phyloP scores from a whole-genome alignment of 1,284 basidiomycete genomes.

The Microbotryomycetes sp. region DNA sequence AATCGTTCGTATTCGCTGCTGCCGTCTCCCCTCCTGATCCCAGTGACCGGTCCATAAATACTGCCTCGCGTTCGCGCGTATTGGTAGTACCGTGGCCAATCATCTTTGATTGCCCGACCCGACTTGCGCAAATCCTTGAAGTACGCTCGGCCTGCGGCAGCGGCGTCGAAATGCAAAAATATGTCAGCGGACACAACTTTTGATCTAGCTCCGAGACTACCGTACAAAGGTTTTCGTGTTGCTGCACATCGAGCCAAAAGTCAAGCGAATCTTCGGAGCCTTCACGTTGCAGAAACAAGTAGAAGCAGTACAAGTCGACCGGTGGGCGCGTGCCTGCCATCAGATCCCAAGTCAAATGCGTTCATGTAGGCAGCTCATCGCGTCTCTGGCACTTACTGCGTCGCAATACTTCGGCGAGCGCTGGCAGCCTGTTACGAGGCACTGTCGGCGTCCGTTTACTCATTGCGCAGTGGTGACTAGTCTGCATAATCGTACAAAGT shows the following conservation, averaged over 20 bases:
- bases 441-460: neutral
- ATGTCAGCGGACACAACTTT: too few species aligned
- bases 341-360: neutral
- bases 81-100: constrained; percentile 96
- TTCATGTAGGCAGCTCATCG: neutral
- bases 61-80: constrained; percentile 78
- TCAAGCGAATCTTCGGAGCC: constrained; percentile 91
- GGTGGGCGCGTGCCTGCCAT: constrained; percentile 65
- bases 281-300: constrained; percentile 83
- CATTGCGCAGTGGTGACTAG: too few species aligned
- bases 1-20: neutral
- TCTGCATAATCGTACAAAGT: too few species aligned
- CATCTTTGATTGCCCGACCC: constrained; percentile 80
- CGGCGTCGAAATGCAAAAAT: too few species aligned
- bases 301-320: constrained; percentile 97
- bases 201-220: too few species aligned
- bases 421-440: constrained; percentile 38
- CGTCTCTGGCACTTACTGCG: constrained; percentile 10
- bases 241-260: constrained; percentile 98
- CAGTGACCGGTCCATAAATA: constrained; percentile 83
- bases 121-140: constrained; percentile 97
- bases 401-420: constrained; percentile 41
- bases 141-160: constrained; percentile 63
- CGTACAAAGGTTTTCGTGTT: constrained; percentile 85
- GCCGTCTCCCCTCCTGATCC: constrained; percentile 44